Evolutionary conservation across 192 early-diverging fungal genomes (phyloP), one percentile per base, ranked within the genome.

Genomic region (Endogone sp.): DNA sequence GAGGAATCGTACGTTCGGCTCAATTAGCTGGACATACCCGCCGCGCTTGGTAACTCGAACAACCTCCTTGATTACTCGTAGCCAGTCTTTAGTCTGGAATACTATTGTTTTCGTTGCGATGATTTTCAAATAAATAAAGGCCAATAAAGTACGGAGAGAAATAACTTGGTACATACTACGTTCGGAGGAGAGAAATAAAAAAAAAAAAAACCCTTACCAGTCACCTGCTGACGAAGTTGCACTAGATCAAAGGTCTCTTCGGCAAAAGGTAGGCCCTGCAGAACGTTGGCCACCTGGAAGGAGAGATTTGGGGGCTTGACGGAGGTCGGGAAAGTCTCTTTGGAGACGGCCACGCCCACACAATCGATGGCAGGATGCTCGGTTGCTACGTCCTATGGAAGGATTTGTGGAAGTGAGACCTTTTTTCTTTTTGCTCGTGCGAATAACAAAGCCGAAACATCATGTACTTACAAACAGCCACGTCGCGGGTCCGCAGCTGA

Each of bases 241-340:
- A 72, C 71, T 16, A 72, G 60, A 59, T 72, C 71, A 67, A 72
- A 72, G 2, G 71, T 66, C 29, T 72, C 58, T 23, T 72, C 71
- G 20, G 31, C n/a, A 28, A 72, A 72, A 44, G 65, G 57, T 54
- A 72, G 65, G 16, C 71, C 71, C 25, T 61, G 25, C 28, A 60
- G 26, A 9, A 72, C 28, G 67, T 72, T 54, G 3, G 27, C 65
- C 55, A 62, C 31, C 23, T 62, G n/a, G 29, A 72, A 72, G 25
- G 56, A 67, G 21, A 69, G 29, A 28, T 72, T 72, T 3, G n/a
- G 24, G 0, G 65, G 59, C 44, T 27, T 62, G 24, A 60, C 60
- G 23, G 54, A 29, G 27, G 65, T 24, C 27, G 71, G 71, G 24
- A 72, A 72, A 29, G 9, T 11, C 9, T 6, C 0, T 6, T 49